These are phyloP conservation scores for Chrysoporthe cubensis DNA, from an alignment of 2,329 filamentous ascomycete species.

Conservation along the genomic window DNA sequence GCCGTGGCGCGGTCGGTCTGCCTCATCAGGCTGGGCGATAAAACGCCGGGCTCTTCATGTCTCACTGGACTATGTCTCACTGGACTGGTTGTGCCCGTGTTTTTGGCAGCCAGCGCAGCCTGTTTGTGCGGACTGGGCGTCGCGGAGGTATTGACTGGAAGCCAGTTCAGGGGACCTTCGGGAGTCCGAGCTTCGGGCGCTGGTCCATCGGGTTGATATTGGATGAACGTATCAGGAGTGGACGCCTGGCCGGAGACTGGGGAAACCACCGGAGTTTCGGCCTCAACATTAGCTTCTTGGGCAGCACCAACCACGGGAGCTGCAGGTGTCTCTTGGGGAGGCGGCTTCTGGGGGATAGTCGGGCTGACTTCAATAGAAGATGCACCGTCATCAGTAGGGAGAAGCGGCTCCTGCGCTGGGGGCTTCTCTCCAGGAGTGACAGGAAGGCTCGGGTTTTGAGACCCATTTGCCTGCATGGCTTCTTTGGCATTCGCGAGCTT, in stretches of 20 bases:
- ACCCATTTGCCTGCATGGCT: background rate
- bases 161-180: conserved; percentile 52
- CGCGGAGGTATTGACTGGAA: conserved; percentile 51
- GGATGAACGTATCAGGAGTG: conserved; percentile 51
- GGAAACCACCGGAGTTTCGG: conserved; percentile 8
- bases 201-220: conserved; percentile 60
- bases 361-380: conserved; percentile 18
- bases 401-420: background rate
- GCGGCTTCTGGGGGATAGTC: conserved; percentile 20
- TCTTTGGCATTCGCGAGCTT: conserved; percentile 50
- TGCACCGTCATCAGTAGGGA: conserved; percentile 27
- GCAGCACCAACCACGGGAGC: background rate
- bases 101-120: background rate
- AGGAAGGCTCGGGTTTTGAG: conserved; percentile 14
- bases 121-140: conserved; percentile 34
- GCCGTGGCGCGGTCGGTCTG: conserved; percentile 31
- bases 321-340: conserved; percentile 11
- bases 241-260: conserved; percentile 24
- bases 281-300: background rate
- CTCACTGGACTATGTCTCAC: conserved; percentile 14
- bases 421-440: conserved; percentile 5
- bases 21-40: conserved; percentile 23
- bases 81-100: conserved; percentile 1
- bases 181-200: conserved; percentile 42
- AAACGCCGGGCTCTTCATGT: conserved; percentile 4